Evolutionary conservation across 2,329 filamentous ascomycete genomes (phyloP), one percentile per base, ranked within the genome.

Genomic region (Celoporthe dispersa): DNA sequence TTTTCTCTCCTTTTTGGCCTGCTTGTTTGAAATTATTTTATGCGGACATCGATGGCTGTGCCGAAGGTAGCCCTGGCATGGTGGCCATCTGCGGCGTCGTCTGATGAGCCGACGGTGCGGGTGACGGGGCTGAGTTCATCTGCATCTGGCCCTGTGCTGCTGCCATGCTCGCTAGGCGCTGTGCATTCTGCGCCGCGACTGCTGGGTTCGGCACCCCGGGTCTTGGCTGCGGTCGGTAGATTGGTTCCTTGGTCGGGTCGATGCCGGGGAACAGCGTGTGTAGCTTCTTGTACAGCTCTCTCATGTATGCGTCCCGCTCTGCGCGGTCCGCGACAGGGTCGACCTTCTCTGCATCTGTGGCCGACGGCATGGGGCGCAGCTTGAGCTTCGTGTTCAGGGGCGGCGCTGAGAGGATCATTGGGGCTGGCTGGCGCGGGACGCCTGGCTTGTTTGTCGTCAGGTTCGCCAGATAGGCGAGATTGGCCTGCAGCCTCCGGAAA

Each of bases 391-490:
- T 77, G 74, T 86, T 88, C 31, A 87, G 81, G 4, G 90, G 85
- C 12, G 94, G 94, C 1, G 92, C 84, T 14, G 87, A 89, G 79
- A 97, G 88, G 75, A 93, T 92, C 6, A 89, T 89, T 1, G 94
- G 94, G 25, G 89, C 91, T 1, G 87, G 84, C 68, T 88, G 86
- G 33, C 85, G 83, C 51, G 88, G 85, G 3, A 89, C 86, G 57
- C 48, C 59, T 33, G 59, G 57, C 78, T 94, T 93, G 71, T 90
- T 89, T 75, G 95, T 92, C 33, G 92, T 92, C 68, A 94, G 85
- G 25, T 90, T 89, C 41, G 93, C 93, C 70, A 97, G 87, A 77
- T 94, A 98, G 9, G 91, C 87, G 57, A 98, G 85, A 78, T 97
- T 98, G 65, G 91, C 88, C 78, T 97, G 93, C 39, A 97, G 82